These are phyloP conservation scores for Xerocomus nothofagi DNA, from an alignment of 1,284 basidiomycete genomes.

Conservation along the genomic window DNA sequence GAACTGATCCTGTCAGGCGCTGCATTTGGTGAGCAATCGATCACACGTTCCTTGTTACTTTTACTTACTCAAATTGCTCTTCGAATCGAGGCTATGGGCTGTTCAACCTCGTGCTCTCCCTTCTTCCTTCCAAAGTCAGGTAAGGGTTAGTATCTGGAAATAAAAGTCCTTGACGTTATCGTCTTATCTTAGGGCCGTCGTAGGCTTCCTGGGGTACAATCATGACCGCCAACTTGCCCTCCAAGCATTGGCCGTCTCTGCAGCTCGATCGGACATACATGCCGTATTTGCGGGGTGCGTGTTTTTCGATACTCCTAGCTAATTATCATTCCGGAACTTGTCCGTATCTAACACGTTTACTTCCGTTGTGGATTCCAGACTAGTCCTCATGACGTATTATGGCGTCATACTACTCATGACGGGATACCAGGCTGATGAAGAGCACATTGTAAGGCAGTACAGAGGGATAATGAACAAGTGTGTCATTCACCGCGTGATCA, in stretches of 20 bases:
- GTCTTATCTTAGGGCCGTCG: slow-evolving; percentile 49
- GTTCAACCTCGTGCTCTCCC: slow-evolving; percentile 76
- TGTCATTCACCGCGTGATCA: slow-evolving; percentile 15
- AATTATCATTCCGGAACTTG: background rate
- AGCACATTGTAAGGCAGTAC: slow-evolving; percentile 62
- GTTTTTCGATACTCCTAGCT: background rate
- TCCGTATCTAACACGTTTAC: background rate
- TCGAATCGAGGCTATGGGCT: slow-evolving; percentile 55
- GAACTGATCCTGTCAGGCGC: slow-evolving; percentile 71
- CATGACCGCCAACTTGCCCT: slow-evolving; percentile 68
- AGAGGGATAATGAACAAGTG: slow-evolving; percentile 60
- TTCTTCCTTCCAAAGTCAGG: slow-evolving; percentile 70
- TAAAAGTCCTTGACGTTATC: background rate
- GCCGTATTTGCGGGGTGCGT: slow-evolving; percentile 69
- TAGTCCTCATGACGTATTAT: slow-evolving; percentile 78
- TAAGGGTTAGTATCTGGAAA: slow-evolving; percentile 32
- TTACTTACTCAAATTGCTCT: background rate
- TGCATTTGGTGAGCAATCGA: slow-evolving; percentile 59
- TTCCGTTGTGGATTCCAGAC: slow-evolving; percentile 35
- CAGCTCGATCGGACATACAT: slow-evolving; percentile 66
- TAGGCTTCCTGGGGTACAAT: slow-evolving; percentile 73
- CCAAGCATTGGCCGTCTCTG: slow-evolving; percentile 64
- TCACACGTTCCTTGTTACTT: background rate
- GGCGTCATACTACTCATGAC: slow-evolving; percentile 67
- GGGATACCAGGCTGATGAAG: slow-evolving; percentile 74